Percentiles rank a stretch among this genome's conserved stretches.
Evolutionary conservation across 2,329 filamentous ascomycete species (phyloP).

Genomic region (Colletotrichum viniferum): DNA sequence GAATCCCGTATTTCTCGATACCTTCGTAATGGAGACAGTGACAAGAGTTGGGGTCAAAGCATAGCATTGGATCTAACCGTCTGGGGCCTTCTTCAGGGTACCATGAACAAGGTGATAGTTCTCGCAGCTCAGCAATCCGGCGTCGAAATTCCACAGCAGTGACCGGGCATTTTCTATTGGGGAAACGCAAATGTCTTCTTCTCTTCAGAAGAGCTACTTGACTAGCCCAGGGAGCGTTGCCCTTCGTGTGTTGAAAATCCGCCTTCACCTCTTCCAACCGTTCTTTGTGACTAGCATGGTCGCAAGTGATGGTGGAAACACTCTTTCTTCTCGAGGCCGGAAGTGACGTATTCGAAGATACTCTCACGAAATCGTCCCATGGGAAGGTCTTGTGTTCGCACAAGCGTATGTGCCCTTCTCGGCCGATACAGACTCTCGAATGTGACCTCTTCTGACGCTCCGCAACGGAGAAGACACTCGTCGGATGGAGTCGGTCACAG

Average conservation of each 20-base stretch:
- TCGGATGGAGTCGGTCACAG: not conserved
- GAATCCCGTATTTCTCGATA: not conserved
- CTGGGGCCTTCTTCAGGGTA: not conserved
- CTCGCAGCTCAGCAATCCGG: not conserved
- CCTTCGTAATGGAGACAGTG: not conserved
- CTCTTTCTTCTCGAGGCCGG: not conserved
- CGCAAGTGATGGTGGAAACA: not conserved
- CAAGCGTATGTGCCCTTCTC: not conserved
- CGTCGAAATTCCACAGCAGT: not conserved
- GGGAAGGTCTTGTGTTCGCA: not conserved
- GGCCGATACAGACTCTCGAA: not conserved
- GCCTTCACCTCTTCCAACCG: not conserved
- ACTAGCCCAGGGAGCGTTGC: not conserved
- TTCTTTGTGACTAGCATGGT: not conserved
- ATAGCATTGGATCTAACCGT: not conserved
- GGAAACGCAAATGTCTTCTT: not conserved
- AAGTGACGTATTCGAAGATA: not conserved
- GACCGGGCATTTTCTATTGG: not conserved
- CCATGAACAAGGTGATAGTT: not conserved
- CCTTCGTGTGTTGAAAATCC: not conserved
- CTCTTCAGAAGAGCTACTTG: not conserved
- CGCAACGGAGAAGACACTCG: not conserved
- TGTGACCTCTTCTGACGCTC: not conserved
- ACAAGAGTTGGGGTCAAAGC: not conserved
- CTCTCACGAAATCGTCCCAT: not conserved